A percentile compares a stretch with the other conserved stretches of the same genome.
These are phyloP conservation scores for Rhodamnia rubescens DNA, from an alignment of 345 rosid species.

Conservation along the genomic window DNA sequence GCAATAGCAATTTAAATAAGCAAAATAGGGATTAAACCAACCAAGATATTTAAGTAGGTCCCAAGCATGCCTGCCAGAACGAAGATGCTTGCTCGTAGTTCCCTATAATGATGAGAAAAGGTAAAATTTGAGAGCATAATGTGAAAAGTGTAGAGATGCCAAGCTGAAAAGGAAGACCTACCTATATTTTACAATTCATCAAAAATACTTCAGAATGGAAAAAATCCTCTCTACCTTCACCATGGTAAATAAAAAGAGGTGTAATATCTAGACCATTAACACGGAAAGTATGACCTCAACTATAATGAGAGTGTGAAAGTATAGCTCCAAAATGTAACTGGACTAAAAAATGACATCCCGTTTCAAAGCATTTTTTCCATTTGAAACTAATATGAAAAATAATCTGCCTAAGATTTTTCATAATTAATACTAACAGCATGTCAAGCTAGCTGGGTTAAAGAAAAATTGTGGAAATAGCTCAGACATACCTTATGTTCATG, in stretches of 20 bases:
- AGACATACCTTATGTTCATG: slow-evolving; percentile 60
- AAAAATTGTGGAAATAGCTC: background rate
- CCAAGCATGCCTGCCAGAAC: slow-evolving; percentile 85
- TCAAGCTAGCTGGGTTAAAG: background rate
- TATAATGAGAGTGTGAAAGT: background rate
- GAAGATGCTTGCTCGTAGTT: slow-evolving; percentile 48
- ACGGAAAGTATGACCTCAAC: background rate
- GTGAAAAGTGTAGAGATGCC: background rate
- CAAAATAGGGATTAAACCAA: slow-evolving; percentile 26
- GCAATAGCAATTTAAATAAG: background rate
- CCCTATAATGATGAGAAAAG: slow-evolving; percentile 27
- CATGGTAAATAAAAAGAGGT: background rate
- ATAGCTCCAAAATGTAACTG: background rate
- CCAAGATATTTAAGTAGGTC: slow-evolving; percentile 81
- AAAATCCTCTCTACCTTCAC: background rate
- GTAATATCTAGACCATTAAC: background rate
- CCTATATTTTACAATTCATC: background rate
- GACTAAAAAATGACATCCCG: background rate
- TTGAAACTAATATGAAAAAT: background rate
- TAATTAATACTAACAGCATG: background rate
- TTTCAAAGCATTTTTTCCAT: background rate
- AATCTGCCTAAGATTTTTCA: background rate
- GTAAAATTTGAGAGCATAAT: background rate
- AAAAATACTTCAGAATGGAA: background rate
- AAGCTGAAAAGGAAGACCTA: background rate